Conservation (phyloP, 2,329 filamentous ascomycete genomes). For the Boeremia lycopersici region DNA sequence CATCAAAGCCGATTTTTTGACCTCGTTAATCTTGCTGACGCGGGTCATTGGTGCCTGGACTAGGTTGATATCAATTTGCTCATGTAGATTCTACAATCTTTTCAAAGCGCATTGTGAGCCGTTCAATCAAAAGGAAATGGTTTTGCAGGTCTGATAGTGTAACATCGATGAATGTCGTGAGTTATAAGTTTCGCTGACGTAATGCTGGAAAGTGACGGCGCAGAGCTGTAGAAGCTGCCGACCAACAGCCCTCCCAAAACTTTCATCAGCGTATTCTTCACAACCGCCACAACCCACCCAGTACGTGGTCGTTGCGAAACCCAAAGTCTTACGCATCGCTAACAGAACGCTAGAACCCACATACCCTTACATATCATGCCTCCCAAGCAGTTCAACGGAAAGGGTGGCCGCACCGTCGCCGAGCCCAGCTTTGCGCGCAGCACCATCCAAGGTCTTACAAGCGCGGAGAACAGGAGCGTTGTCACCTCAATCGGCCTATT, state of each 20-base stretch:
- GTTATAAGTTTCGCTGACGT: not conserved
- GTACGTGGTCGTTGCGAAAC: constrained; percentile 8
- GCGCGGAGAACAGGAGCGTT: constrained; percentile 56
- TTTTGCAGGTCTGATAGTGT: not conserved
- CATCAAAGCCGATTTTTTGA: not conserved
- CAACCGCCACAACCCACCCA: not conserved
- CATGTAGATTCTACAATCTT: too few species aligned
- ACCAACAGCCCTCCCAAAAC: constrained; percentile 25
- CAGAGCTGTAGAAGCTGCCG: constrained; percentile 9
- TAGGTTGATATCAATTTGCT: too few species aligned
- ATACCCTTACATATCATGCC: constrained; percentile 29
- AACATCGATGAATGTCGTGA: not conserved
- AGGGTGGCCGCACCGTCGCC: constrained; percentile 32
- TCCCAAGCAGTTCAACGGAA: constrained; percentile 37
- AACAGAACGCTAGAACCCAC: not conserved
- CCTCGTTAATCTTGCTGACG: not conserved
- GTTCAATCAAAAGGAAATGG: not conserved
- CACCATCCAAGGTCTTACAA: constrained; percentile 51
- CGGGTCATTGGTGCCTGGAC: too few species aligned
- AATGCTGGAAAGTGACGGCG: constrained; percentile 3
- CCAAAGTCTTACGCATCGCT: not conserved
- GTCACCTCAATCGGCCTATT: constrained; percentile 57
- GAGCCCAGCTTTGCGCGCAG: constrained; percentile 50
- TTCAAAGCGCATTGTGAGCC: not conserved
- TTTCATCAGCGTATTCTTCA: constrained; percentile 19